Conservation (phyloP, 164 flowering plant species). For the Akebia trifoliata region DNA sequence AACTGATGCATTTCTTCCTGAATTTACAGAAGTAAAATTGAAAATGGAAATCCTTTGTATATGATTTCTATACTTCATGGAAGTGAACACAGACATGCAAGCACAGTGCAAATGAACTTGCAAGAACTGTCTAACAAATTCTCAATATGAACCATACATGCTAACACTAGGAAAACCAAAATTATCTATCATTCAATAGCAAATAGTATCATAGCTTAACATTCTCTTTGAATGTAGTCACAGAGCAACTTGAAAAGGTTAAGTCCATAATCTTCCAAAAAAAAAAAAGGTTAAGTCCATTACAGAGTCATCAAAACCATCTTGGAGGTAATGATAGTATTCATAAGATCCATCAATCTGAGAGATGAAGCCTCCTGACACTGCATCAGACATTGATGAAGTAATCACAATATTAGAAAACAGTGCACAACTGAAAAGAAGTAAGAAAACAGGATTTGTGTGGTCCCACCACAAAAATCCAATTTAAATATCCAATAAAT, state of each 20-base stretch:
- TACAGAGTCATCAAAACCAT: constrained; percentile 91
- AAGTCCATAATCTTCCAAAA: constrained; percentile 9
- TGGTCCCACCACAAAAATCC: no score
- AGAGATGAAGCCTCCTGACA: constrained; percentile 69
- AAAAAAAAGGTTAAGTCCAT: constrained; percentile 10
- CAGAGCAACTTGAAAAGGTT: background rate
- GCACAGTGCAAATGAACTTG: background rate
- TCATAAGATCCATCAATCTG: constrained; percentile 90
- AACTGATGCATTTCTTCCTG: no score
- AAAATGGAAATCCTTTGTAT: no score
- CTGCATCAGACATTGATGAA: constrained; percentile 32
- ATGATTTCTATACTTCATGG: no score
- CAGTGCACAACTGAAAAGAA: background rate
- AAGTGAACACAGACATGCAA: background rate
- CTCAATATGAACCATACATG: background rate
- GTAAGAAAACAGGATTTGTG: no score
- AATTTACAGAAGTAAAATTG: no score
- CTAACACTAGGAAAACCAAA: background rate
- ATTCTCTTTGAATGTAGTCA: background rate
- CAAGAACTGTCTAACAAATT: background rate
- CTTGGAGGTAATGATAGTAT: constrained; percentile 90
- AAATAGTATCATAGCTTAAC: background rate
- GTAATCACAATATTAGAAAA: background rate
- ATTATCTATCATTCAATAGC: background rate
- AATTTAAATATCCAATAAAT: background rate